These are phyloP conservation scores for Adenanthera pavonina DNA, from an alignment of 306 rosid genomes.

Conservation along the genomic window DNA sequence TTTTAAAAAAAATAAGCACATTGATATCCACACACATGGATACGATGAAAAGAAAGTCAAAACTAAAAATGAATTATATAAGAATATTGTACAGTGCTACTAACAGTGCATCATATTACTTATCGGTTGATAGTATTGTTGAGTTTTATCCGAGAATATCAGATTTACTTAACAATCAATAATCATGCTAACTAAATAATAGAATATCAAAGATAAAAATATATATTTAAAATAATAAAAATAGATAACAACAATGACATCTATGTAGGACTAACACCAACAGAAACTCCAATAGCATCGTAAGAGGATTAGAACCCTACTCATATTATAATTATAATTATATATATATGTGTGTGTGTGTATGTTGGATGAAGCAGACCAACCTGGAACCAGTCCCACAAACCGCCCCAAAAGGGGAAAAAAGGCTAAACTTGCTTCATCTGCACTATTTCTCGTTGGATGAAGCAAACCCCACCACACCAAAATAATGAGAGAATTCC, in stretches of 20 bases:
- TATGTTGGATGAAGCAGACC: constrained; percentile 55
- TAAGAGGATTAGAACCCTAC: background rate
- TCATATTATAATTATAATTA: background rate
- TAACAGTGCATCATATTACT: background rate
- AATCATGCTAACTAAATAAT: too few species aligned
- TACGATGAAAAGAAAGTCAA: constrained; percentile 51
- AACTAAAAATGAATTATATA: constrained; percentile 7
- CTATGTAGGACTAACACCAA: too few species aligned
- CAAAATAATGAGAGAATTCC: constrained; percentile 45
- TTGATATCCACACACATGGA: constrained; percentile 24
- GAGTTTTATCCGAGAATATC: background rate
- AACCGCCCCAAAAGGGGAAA: constrained; percentile 79
- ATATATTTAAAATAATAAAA: too few species aligned
- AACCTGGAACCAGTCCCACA: constrained; percentile 78
- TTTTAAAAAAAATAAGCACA: constrained; percentile 26
- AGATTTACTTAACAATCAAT: too few species aligned
- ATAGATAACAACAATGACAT: too few species aligned
- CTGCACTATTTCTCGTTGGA: constrained; percentile 74
- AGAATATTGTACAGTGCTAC: background rate
- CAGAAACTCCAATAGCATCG: too few species aligned
- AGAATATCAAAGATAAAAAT: too few species aligned
- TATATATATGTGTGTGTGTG: constrained; percentile 57
- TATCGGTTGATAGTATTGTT: background rate
- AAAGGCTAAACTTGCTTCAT: constrained; percentile 66
- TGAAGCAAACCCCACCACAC: constrained; percentile 90